phyloP scores from a whole-genome alignment of 2,329 filamentous ascomycete species.

The Pseudogymnoascus sp. region DNA sequence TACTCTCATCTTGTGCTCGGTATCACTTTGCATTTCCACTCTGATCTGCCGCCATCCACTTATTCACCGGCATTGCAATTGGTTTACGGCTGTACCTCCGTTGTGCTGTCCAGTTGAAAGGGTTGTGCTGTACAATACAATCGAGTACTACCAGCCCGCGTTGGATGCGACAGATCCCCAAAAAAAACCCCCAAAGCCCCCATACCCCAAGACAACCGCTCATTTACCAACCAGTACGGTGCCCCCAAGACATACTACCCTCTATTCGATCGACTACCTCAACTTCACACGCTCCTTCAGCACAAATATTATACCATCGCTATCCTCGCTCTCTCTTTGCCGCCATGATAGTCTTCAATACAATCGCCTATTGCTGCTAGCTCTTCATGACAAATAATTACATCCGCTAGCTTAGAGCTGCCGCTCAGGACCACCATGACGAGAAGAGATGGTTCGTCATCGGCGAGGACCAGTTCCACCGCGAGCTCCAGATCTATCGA shows the following conservation, averaged over 20 bases:
- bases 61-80: neutral
- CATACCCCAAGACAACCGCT: neutral
- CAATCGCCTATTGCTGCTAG: neutral
- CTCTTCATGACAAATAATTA: conserved; percentile 4
- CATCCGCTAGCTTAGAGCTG: neutral
- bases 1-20: too few relatives aligned
- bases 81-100: neutral
- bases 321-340: neutral
- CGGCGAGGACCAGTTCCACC: conserved; percentile 42
- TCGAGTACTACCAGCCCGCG: neutral
- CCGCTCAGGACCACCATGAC: neutral
- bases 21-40: neutral
- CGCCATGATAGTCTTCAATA: neutral
- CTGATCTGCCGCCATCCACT: neutral
- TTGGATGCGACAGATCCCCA: neutral
- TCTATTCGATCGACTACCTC: neutral
- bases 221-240: neutral
- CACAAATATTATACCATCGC: neutral
- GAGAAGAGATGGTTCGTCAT: conserved; percentile 5
- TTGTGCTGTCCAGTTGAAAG: neutral
- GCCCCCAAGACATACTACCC: neutral
- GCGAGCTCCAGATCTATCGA: conserved; percentile 60
- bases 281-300: neutral
- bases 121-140: neutral
- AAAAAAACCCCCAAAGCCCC: neutral